A percentile compares a stretch with the other conserved stretches of the same genome.
These are phyloP conservation scores for Pseudognaphalium luteoalbum DNA, from an alignment of 129 eudicot genomes.

Conservation along the genomic window DNA sequence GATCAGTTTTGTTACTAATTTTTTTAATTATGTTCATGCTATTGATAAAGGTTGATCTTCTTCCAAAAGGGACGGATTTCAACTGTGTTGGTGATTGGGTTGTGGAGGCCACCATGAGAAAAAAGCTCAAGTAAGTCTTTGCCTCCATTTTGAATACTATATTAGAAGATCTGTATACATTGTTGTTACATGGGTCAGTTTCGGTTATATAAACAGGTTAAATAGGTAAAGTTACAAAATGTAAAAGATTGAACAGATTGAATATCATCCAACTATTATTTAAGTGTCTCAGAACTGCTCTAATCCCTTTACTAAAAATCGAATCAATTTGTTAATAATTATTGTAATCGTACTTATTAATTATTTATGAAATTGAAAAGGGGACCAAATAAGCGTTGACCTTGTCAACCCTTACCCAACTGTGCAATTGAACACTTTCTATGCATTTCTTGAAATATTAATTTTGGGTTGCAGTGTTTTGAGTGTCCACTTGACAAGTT, in stretches of 20 bases:
- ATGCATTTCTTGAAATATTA: no score
- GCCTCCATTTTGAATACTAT: slow-evolving; percentile 3
- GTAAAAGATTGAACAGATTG: neutral
- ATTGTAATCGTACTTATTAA: neutral
- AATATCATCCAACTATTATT: neutral
- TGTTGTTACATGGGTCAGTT: neutral
- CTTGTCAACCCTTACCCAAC: no score
- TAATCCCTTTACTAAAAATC: neutral
- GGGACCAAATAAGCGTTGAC: no score
- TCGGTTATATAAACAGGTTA: neutral
- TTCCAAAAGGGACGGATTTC: slow-evolving; percentile 95
- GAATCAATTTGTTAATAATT: neutral
- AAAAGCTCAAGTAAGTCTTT: slow-evolving; percentile 84
- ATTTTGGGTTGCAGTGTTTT: slow-evolving; percentile 57
- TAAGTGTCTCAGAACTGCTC: neutral
- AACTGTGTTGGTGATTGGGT: slow-evolving; percentile 99
- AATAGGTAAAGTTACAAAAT: neutral
- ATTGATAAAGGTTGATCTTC: slow-evolving; percentile 87
- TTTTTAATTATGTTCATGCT: neutral
- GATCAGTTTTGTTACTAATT: slow-evolving; percentile 10
- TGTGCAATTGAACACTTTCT: no score
- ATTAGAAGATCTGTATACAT: neutral
- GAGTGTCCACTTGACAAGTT: slow-evolving; percentile 90
- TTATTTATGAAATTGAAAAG: neutral
- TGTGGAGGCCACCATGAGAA: slow-evolving; percentile 92